These are phyloP conservation scores for Lentinula aciculospora DNA, from an alignment of 768 basidiomycete species.

Conservation along the genomic window DNA sequence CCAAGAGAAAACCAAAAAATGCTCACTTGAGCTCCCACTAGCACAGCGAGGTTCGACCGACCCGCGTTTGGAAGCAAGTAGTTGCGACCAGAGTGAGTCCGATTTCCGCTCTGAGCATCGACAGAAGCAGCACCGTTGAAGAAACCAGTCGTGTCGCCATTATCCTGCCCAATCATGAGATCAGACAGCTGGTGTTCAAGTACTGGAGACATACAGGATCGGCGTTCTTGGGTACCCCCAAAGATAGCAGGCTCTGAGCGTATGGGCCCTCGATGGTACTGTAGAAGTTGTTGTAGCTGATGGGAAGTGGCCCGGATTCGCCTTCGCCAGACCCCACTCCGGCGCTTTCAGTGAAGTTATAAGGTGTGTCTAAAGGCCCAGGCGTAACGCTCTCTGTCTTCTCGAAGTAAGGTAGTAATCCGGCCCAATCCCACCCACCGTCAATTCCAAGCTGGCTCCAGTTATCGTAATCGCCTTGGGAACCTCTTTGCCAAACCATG, in stretches of 20 bases:
- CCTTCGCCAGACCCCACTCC: neutral
- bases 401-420: constrained; percentile 6
- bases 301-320: neutral
- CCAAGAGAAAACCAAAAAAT: neutral
- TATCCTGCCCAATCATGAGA: neutral
- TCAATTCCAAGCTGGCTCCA: constrained; percentile 12
- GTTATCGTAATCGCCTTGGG: constrained; percentile 16
- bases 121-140: neutral
- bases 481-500: constrained; percentile 14
- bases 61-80: constrained; percentile 1
- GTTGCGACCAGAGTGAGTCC: neutral
- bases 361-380: neutral
- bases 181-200: neutral
- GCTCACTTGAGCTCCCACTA: constrained; percentile 18
- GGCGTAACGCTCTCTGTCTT: constrained; percentile 3
- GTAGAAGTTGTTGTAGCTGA: constrained; percentile 1
- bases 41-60: constrained; percentile 20
- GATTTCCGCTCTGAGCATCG: neutral
- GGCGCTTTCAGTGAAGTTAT: neutral
- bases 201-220: neutral
- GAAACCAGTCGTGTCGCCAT: constrained; percentile 1
- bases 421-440: constrained; percentile 8
- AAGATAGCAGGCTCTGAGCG: neutral
- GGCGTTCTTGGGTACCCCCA: neutral
- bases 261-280: neutral